A percentile compares a stretch with the other conserved stretches of the same genome.
These are phyloP conservation scores for Citrus hindsii DNA, from an alignment of 345 rosid species.

Conservation along the genomic window DNA sequence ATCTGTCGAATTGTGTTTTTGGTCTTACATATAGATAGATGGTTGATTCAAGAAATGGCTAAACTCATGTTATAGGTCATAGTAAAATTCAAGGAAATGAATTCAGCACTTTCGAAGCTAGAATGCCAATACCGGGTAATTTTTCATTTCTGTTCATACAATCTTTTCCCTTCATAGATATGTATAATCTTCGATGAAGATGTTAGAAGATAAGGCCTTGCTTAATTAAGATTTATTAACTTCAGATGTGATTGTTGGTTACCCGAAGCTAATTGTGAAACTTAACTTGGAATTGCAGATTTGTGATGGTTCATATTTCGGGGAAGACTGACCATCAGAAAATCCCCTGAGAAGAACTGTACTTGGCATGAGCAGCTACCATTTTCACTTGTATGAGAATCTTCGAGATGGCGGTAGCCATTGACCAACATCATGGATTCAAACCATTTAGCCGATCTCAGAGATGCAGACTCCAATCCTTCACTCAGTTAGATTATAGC, in stretches of 20 bases:
- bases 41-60: conserved; percentile 29
- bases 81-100: conserved; percentile 16
- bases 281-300: conserved; percentile 6
- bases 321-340: conserved; percentile 28
- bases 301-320: conserved; percentile 20
- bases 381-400: conserved; percentile 35
- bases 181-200: too few relatives aligned
- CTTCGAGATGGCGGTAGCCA: conserved; percentile 64
- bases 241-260: neutral
- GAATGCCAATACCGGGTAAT: conserved; percentile 12
- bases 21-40: neutral
- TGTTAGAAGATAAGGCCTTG: too few relatives aligned
- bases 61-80: neutral
- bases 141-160: too few relatives aligned
- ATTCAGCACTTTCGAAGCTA: conserved; percentile 11
- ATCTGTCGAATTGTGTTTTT: neutral
- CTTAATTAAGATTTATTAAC: too few relatives aligned
- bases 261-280: neutral
- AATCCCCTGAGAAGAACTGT: conserved; percentile 29
- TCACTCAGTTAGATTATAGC: conserved; percentile 55
- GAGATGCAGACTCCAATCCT: conserved; percentile 81
- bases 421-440: conserved; percentile 55
- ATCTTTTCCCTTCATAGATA: neutral
- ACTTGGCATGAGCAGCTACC: conserved; percentile 46
- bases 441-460: conserved; percentile 49